Evolutionary conservation across 2,329 filamentous ascomycete species (phyloP).

Genomic region (Penicillium sp.): DNA sequence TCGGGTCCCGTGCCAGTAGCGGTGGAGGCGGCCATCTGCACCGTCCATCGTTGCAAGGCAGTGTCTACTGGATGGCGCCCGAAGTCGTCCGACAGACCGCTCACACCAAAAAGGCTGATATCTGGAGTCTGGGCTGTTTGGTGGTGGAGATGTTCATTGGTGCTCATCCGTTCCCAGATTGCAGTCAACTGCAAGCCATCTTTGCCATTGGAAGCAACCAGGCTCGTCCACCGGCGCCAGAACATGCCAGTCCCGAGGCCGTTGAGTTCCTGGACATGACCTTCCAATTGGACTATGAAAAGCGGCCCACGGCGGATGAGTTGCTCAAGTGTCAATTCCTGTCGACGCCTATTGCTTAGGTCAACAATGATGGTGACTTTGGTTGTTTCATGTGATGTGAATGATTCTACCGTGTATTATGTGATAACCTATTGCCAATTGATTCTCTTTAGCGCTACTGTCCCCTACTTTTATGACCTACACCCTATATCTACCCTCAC

Average conservation of each 20-base stretch:
- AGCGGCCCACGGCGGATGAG: slow-evolving; percentile 86
- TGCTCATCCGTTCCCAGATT: slow-evolving; percentile 91
- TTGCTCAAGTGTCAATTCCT: slow-evolving; percentile 78
- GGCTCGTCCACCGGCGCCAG: slow-evolving; percentile 81
- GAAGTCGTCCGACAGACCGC: slow-evolving; percentile 97
- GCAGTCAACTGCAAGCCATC: slow-evolving; percentile 93
- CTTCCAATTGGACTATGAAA: slow-evolving; percentile 92
- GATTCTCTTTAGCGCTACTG: neutral
- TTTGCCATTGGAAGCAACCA: slow-evolving; percentile 94
- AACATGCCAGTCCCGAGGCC: slow-evolving; percentile 77
- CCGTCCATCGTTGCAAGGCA: slow-evolving; percentile 78
- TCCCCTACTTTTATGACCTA: neutral
- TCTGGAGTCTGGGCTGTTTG: slow-evolving; percentile 94
- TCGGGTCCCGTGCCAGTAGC: slow-evolving; percentile 43
- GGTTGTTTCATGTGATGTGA: neutral
- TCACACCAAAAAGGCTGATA: slow-evolving; percentile 96
- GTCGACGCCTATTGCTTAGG: slow-evolving; percentile 57
- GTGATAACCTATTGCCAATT: slow-evolving; percentile 1
- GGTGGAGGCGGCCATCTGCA: slow-evolving; percentile 41
- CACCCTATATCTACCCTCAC: too few relatives aligned
- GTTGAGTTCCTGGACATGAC: slow-evolving; percentile 77
- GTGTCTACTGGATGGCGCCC: slow-evolving; percentile 99
- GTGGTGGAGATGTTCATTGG: slow-evolving; percentile 99
- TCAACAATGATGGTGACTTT: neutral
- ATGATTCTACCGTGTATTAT: slow-evolving; percentile 15